phyloP scores from a whole-genome alignment of 129 eudicot species.

The Chrysanthemum lavandulifolium region DNA sequence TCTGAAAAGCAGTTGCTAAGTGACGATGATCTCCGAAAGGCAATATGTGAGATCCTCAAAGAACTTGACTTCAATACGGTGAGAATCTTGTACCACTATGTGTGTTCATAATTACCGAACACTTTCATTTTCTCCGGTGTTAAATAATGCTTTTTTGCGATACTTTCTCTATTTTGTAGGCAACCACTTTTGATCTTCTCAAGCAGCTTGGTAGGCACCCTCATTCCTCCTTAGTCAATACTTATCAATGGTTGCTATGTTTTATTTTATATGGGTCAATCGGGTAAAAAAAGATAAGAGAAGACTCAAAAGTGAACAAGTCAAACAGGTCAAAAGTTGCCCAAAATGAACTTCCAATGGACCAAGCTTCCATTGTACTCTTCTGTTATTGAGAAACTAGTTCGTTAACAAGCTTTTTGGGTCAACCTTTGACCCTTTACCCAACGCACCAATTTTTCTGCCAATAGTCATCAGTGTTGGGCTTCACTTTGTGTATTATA shows the following conservation, averaged over 20 bases:
- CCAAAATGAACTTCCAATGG: not conserved
- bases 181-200: conserved; percentile 93
- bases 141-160: not conserved
- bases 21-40: conserved; percentile 66
- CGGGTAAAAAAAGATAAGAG: not conserved
- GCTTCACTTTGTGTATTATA: conserved; percentile 8
- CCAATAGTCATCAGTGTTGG: not conserved
- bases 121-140: too few species aligned
- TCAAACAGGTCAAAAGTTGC: not conserved
- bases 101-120: not conserved
- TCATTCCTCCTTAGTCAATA: conserved; percentile 3
- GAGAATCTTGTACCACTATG: conserved; percentile 8
- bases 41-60: conserved; percentile 81
- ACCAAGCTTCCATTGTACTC: not conserved
- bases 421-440: conserved; percentile 3
- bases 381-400: not conserved
- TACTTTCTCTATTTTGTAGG: conserved; percentile 55
- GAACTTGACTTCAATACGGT: conserved; percentile 99
- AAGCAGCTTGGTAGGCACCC: conserved; percentile 72
- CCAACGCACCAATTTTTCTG: not conserved
- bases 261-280: not conserved
- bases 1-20: conserved; percentile 55
- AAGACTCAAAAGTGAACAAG: not conserved
- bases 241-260: not conserved
- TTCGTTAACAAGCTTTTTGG: not conserved